These are phyloP conservation scores for Rhododendron griersonianum DNA, from an alignment of 148 eudicot species.

Conservation along the genomic window DNA sequence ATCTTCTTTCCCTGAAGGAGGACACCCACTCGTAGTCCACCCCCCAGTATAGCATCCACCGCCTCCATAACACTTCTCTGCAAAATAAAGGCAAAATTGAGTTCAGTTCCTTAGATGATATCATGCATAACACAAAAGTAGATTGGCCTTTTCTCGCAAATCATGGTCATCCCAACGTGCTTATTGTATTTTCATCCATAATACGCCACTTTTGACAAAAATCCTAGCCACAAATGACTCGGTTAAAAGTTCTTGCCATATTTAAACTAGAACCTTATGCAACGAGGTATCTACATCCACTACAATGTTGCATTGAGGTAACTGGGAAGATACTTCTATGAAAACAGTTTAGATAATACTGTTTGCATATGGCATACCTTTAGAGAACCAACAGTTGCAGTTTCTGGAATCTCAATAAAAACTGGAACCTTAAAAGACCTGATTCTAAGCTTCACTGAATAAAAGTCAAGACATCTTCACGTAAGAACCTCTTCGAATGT, in stretches of 20 bases:
- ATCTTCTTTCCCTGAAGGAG: slow-evolving; percentile 80
- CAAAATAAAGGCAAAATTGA: slow-evolving; percentile 11
- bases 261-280: background rate
- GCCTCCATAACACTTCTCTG: slow-evolving; percentile 93
- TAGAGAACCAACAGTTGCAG: slow-evolving; percentile 83
- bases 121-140: background rate
- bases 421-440: slow-evolving; percentile 91
- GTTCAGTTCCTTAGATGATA: background rate
- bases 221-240: background rate
- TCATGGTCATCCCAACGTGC: background rate
- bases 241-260: background rate
- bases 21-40: slow-evolving; percentile 80
- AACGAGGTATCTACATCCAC: background rate
- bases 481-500: slow-evolving; percentile 29
- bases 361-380: slow-evolving; percentile 37
- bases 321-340: background rate
- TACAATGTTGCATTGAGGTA: background rate
- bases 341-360: background rate
- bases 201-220: background rate
- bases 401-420: slow-evolving; percentile 83
- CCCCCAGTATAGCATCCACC: slow-evolving; percentile 75
- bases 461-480: slow-evolving; percentile 35
- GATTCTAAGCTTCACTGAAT: slow-evolving; percentile 88
- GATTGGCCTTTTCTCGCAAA: background rate
- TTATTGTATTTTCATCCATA: background rate